Evolutionary conservation across 495 filamentous ascomycete species (phyloP).

Genomic region (Xylona heveae): DNA sequence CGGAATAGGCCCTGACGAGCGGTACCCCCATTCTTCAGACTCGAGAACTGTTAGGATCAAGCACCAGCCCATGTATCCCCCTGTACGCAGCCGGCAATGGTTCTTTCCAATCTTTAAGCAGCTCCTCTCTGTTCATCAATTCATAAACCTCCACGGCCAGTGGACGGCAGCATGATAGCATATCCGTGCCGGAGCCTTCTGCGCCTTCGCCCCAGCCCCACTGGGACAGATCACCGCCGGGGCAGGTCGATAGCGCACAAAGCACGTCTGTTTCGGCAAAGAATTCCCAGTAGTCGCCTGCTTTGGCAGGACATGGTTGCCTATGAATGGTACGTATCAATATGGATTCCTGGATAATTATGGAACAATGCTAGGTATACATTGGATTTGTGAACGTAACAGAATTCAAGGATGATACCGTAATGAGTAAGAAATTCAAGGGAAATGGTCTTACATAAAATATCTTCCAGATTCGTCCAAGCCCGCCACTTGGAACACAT

Average conservation of each 20-base stretch:
- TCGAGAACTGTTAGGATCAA: too few species aligned
- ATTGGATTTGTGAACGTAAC: too few species aligned
- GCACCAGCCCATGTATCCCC: constrained; percentile 51
- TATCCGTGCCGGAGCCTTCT: constrained; percentile 32
- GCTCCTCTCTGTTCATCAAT: constrained; percentile 25
- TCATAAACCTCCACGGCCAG: constrained; percentile 49
- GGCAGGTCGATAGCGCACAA: constrained; percentile 46
- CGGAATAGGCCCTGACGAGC: too few species aligned
- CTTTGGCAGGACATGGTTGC: constrained; percentile 41
- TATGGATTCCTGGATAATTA: too few species aligned
- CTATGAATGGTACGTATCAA: too few species aligned
- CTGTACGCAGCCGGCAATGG: constrained; percentile 34
- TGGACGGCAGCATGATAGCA: constrained; percentile 54
- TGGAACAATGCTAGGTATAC: too few species aligned
- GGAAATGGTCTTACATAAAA: constrained; percentile 33
- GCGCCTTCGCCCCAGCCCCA: constrained; percentile 65
- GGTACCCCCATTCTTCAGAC: too few species aligned
- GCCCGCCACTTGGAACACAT: constrained; percentile 65
- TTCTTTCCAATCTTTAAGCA: constrained; percentile 36
- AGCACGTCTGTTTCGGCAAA: constrained; percentile 56
- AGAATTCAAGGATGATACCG: too few species aligned
- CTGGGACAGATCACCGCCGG: constrained; percentile 42
- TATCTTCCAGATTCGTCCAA: constrained; percentile 50
- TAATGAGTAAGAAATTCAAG: background rate
- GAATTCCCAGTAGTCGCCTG: constrained; percentile 52